Evolutionary conservation across 192 early-diverging fungal species (phyloP), one percentile per base, ranked within the genome.

Genomic region (Oehlia diaphana): DNA sequence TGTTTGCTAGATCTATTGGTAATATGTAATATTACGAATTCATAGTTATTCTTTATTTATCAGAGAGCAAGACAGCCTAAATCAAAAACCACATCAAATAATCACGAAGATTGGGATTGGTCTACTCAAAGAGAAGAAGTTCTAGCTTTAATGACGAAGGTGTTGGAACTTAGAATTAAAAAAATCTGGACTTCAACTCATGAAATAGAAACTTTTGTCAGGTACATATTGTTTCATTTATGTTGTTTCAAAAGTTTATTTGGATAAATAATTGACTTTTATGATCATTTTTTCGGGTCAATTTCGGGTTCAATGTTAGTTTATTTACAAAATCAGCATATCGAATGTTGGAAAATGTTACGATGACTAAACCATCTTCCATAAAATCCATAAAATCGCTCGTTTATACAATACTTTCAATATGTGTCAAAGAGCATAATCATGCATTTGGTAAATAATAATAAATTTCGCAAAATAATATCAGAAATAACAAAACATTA

Each of bases 371-470:
- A 83, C 85, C 88, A 62, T 72, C 77, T 2, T 83, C 81, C 2
- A 5, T 42, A 42, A 42, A 42, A 47, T 12, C 44, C 44, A 83
- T 95, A 39, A 92, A 95, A 75, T 71, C 77, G 35, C 78, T 79
- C 3, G 81, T 93, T 0, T 95, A 93, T 82, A 84, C 87, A 26
- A 81, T 94, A 7, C 84, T 99, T 7, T 91, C 94, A 76, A 74
- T 95, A 8, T 93, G 93, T 80, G 91, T 94, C 26, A 93, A 91
- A 65, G 87, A 90, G 63, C 95, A 95, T 81, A 93, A 96, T 79
- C 89, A 92, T 8, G 90, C 88, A 42, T 92, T 91, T 80, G 92
- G 93, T 86, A 88, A 85, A 82, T 39, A 28, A 31, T 47, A 44
- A 8, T 6, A 2, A 23, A 53, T 64, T 61, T 9, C 16, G 16